Evolutionary conservation across 2,329 filamentous ascomycete genomes (phyloP), one percentile per base, ranked within the genome.

Genomic region (Botrytis fabae): DNA sequence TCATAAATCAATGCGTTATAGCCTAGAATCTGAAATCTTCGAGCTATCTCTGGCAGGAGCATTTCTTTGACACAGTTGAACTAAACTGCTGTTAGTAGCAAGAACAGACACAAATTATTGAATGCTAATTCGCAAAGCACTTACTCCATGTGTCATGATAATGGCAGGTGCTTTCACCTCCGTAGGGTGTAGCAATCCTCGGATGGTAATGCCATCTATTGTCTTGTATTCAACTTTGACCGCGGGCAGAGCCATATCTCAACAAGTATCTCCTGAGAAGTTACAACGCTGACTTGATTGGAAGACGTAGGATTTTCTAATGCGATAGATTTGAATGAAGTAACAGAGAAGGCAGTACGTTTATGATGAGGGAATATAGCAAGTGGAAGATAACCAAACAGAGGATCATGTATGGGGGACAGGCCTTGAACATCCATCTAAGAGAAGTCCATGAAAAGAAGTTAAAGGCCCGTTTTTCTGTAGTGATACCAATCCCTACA

Each of bases 1-100:
- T 83, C 81, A 73, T 81, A 83, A 9, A 82, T 77, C 12, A 83
- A 75, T 2, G 79, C 81, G 0, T 80, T 83, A 69, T 84, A 76
- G 57, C 79, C 80, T 61, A 71, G 65, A 4, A 76, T 35, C 44
- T 79, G 73, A 40, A 80, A 77, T 16, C 54, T 59, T 38, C 74
- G 73, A 28, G 72, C 74, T 20, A 76, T 32, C 2, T 73, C 72
- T 10, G 73, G 69, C 14, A 73, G 14, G 44, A 76, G 65, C 57
- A 74, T 65, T 60, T 78, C 74, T 51, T 76, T 76, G 20, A 70
- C 46, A 44, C 73, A 75, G 48, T 76, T 75, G 38, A 78, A 77
- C 75, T 76, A 57, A 38, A 20, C 6, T 61, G 35, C 2, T 25
- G 59, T 61, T 22, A 38, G 59, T 61, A 38, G 5, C 32, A 35